A percentile compares a stretch with the other conserved stretches of the same genome.
These are phyloP conservation scores for Candida manassasensis DNA, from an alignment of 805 yeast genomes.

Conservation along the genomic window DNA sequence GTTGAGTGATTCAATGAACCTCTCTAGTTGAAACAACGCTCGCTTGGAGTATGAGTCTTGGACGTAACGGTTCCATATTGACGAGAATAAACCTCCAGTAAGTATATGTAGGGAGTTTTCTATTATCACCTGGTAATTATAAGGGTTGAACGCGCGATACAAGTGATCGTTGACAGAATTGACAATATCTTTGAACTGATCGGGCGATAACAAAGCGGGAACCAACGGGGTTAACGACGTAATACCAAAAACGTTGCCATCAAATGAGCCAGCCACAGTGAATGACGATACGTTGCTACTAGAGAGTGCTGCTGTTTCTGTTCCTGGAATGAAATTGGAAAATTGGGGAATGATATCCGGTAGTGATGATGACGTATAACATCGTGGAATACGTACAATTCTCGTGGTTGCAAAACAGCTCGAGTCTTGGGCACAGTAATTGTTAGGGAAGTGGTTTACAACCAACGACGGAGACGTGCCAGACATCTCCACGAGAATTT, in stretches of 20 bases:
- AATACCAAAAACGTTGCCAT: slow-evolving; percentile 45
- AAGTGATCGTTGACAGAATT: slow-evolving; percentile 40
- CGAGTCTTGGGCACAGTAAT: slow-evolving; percentile 34
- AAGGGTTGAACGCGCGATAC: slow-evolving; percentile 36
- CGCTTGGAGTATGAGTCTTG: slow-evolving; percentile 22
- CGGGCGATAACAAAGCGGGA: slow-evolving; percentile 18
- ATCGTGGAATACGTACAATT: slow-evolving; percentile 62
- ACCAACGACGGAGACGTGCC: slow-evolving; percentile 34
- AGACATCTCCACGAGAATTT: slow-evolving; percentile 32
- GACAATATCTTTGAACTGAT: slow-evolving; percentile 42
- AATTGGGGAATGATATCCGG: slow-evolving; percentile 51
- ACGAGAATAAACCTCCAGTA: slow-evolving; percentile 31
- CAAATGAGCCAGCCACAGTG: slow-evolving; percentile 32
- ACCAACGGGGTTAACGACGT: slow-evolving; percentile 48
- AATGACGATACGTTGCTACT: slow-evolving; percentile 17
- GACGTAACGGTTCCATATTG: slow-evolving; percentile 13
- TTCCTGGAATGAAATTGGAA: slow-evolving; percentile 52
- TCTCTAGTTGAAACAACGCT: slow-evolving; percentile 38
- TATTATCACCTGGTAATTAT: slow-evolving; percentile 17
- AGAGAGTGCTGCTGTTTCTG: slow-evolving; percentile 54
- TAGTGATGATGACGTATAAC: slow-evolving; percentile 25
- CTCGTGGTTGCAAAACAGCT: slow-evolving; percentile 37
- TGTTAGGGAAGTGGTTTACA: slow-evolving; percentile 65
- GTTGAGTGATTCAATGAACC: slow-evolving; percentile 19
- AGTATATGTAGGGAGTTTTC: slow-evolving; percentile 41